A percentile compares a stretch with the other conserved stretches of the same genome.
These are phyloP conservation scores for Monilinia aucupariae DNA, from an alignment of 2,329 filamentous ascomycete species.

Conservation along the genomic window DNA sequence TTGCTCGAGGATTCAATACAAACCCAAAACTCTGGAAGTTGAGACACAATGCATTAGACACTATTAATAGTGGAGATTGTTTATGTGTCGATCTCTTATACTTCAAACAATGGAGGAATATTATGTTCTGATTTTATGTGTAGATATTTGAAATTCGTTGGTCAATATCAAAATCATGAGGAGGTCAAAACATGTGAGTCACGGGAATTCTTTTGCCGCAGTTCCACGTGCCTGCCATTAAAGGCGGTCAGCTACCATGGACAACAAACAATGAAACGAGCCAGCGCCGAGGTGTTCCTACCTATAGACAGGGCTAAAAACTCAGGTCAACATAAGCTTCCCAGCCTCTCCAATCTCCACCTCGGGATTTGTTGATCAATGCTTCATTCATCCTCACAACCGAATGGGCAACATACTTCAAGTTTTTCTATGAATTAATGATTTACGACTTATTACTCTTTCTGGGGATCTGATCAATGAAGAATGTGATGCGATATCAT, in stretches of 20 bases:
- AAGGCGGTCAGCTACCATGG: background rate
- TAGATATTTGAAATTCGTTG: background rate
- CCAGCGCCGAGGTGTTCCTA: slow-evolving; percentile 2
- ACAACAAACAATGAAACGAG: background rate
- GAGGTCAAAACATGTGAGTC: background rate
- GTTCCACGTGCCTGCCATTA: background rate
- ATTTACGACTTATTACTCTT: slow-evolving; percentile 9
- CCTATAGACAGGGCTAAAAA: slow-evolving; percentile 3
- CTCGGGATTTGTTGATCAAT: slow-evolving; percentile 19
- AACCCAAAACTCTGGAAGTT: background rate
- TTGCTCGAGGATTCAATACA: background rate
- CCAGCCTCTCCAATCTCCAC: slow-evolving; percentile 13
- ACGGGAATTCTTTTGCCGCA: background rate
- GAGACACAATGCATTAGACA: background rate
- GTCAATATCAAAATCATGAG: background rate
- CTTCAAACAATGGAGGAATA: background rate
- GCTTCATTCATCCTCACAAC: slow-evolving; percentile 14
- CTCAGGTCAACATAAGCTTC: slow-evolving; percentile 7
- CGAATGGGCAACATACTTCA: slow-evolving; percentile 11
- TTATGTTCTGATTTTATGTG: background rate
- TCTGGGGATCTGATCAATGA: slow-evolving; percentile 13
- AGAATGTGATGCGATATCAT: slow-evolving; percentile 27
- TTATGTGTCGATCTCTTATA: too few relatives aligned
- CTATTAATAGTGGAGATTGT: background rate
- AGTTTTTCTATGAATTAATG: slow-evolving; percentile 13